Conservation (phyloP, 1,284 basidiomycete genomes). For the Apiotrichum gracile region DNA sequence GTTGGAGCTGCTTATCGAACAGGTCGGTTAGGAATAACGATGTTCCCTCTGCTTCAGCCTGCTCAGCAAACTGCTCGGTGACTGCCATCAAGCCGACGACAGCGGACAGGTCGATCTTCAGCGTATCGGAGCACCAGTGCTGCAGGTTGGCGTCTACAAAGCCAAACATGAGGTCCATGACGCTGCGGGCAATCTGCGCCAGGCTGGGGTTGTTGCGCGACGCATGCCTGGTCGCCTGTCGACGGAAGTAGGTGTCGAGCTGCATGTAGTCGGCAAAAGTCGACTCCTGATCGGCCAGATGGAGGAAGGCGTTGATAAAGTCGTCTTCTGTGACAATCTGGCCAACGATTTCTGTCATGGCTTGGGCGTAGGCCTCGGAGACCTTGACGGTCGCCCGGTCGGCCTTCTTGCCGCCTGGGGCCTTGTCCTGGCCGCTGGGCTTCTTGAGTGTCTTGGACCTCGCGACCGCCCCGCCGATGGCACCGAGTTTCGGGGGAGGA, state of each 20-base stretch:
- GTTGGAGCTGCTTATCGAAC: slow-evolving; percentile 73
- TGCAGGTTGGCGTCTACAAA: slow-evolving; percentile 81
- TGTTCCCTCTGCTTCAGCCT: slow-evolving; percentile 67
- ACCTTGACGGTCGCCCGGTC: slow-evolving; percentile 11
- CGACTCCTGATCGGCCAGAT: slow-evolving; percentile 77
- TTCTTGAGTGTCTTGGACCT: slow-evolving; percentile 65
- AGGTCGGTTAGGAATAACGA: slow-evolving; percentile 67
- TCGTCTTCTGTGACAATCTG: slow-evolving; percentile 75
- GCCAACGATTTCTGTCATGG: slow-evolving; percentile 70
- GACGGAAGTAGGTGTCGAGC: slow-evolving; percentile 86
- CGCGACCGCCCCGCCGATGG: slow-evolving; percentile 50
- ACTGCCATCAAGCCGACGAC: slow-evolving; percentile 75
- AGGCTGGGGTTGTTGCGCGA: slow-evolving; percentile 61
- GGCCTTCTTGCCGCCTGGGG: not conserved
- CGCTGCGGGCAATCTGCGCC: slow-evolving; percentile 71
- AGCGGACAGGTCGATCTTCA: slow-evolving; percentile 51
- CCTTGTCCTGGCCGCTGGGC: not conserved
- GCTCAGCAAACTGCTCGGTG: slow-evolving; percentile 70
- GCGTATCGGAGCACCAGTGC: slow-evolving; percentile 71
- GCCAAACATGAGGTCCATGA: slow-evolving; percentile 92
- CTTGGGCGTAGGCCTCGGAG: slow-evolving; percentile 59
- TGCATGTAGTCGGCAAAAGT: slow-evolving; percentile 96
- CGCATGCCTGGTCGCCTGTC: slow-evolving; percentile 69
- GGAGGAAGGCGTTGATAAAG: slow-evolving; percentile 86
- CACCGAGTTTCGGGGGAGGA: not conserved